Evolutionary conservation across 2,329 filamentous ascomycete genomes (phyloP), one percentile per base, ranked within the genome.

Genomic region (Fusarium clavum): DNA sequence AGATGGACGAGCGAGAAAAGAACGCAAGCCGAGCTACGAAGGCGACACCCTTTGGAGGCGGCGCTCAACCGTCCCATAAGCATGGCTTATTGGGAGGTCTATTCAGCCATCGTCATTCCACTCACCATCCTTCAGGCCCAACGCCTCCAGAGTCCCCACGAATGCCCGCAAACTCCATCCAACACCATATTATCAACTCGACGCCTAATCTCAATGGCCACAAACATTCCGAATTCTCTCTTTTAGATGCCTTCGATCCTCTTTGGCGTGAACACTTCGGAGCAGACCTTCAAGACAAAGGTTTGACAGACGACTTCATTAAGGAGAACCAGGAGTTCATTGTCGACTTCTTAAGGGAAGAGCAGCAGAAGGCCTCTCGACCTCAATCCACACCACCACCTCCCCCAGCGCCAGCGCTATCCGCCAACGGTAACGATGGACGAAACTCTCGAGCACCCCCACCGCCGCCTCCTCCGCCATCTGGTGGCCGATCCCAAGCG

Each of bases 1-100:
- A 98, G 85, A 93, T 99, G 88, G 91, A 96, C 74, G 94, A 98
- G 78, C 88, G 94, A 71, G 94, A 98, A 83, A 98, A 97, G 87
- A 94, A 95, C 82, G 95, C 94, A 43, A 95, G 91, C 83, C 97
- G 97, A 83, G 90, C 91, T 68, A 98, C 94, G 5, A 90, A 85
- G 79, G 86, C 89, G 68, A 95, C 92, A 34, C 91, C 92, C 1
- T 97, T 97, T 75, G 88, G 87, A 59, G 87, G 87, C 52, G 71
- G 80, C 32, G 76, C 79, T 24, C 82, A 83, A 46, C 78, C 79
- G 30, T 72, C 78, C 22, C 76, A 79, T 53, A 83, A 80, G 77
- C 80, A 80, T 46, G 81, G 84, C 68, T 77, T 90, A 63, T 81
- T 91, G n/a, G 88, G 89, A 60, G 86, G 88, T 55, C 81, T 91